These are phyloP conservation scores for Epichloe typhina DNA, from an alignment of 2,329 filamentous ascomycete genomes.

Conservation along the genomic window DNA sequence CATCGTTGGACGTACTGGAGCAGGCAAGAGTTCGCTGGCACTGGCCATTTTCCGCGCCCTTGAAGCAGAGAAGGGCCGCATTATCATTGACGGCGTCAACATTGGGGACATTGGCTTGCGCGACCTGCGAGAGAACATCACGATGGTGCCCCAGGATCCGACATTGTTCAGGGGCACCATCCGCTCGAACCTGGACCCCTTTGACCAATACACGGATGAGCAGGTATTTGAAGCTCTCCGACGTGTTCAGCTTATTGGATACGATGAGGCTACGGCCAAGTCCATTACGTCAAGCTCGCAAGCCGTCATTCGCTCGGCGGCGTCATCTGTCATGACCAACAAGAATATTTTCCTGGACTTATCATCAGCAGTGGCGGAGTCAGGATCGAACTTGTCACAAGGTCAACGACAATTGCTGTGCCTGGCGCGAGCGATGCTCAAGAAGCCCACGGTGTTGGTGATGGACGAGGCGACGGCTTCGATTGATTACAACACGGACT, in stretches of 20 bases:
- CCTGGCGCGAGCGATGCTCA: slow-evolving; percentile 82
- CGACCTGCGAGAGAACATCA: slow-evolving; percentile 84
- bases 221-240: slow-evolving; percentile 78
- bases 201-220: slow-evolving; percentile 76
- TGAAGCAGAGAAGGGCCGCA: slow-evolving; percentile 80
- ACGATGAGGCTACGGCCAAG: slow-evolving; percentile 30
- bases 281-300: slow-evolving; percentile 7
- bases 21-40: slow-evolving; percentile 90
- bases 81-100: slow-evolving; percentile 83
- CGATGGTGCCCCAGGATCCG: slow-evolving; percentile 94
- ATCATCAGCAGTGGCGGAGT: slow-evolving; percentile 71
- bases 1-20: slow-evolving; percentile 88
- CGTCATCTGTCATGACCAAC: slow-evolving; percentile 48
- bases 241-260: slow-evolving; percentile 74
- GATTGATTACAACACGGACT: slow-evolving; percentile 91
- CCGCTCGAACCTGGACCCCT: slow-evolving; percentile 85
- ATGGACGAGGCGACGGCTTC: slow-evolving; percentile 99
- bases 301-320: slow-evolving; percentile 10
- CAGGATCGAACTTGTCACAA: slow-evolving; percentile 87
- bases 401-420: slow-evolving; percentile 92
- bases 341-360: slow-evolving; percentile 92
- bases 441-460: slow-evolving; percentile 81
- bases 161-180: slow-evolving; percentile 90
- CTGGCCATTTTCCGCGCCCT: slow-evolving; percentile 86
- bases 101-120: slow-evolving; percentile 83